Conservation (phyloP, 331 rosid species). For the Pyrus hybrid region DNA sequence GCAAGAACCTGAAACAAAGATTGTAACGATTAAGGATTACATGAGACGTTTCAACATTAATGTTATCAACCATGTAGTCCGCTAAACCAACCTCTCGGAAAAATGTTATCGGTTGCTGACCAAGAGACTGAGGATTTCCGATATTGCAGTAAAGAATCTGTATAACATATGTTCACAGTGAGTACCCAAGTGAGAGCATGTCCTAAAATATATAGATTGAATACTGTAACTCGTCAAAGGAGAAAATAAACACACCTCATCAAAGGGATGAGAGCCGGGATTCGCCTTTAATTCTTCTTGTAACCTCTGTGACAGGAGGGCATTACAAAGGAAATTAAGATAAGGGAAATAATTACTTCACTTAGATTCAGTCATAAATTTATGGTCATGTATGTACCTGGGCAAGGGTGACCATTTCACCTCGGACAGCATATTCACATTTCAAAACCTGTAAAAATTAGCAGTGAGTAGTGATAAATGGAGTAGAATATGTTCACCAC, state of each 20-base stretch:
- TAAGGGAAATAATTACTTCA: background rate
- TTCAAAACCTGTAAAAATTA: slow-evolving; percentile 49
- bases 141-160: slow-evolving; percentile 95
- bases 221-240: background rate
- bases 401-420: slow-evolving; percentile 81
- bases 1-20: slow-evolving; percentile 67
- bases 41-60: background rate
- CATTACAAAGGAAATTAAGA: background rate
- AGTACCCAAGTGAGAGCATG: background rate
- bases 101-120: slow-evolving; percentile 81
- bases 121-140: slow-evolving; percentile 98
- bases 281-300: slow-evolving; percentile 57
- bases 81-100: slow-evolving; percentile 81
- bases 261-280: slow-evolving; percentile 70
- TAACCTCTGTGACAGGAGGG: slow-evolving; percentile 46
- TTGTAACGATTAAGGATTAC: slow-evolving; percentile 3
- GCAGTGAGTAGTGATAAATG: background rate
- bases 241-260: slow-evolving; percentile 49
- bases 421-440: slow-evolving; percentile 97
- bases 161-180: slow-evolving; percentile 13
- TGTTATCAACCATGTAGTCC: slow-evolving; percentile 6
- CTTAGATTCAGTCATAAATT: background rate
- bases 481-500: background rate
- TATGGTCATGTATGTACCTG: slow-evolving; percentile 39
- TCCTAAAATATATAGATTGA: background rate